Evolutionary conservation across 2,329 filamentous ascomycete genomes (phyloP).

Genomic region (Ambrosiella xylebori): DNA sequence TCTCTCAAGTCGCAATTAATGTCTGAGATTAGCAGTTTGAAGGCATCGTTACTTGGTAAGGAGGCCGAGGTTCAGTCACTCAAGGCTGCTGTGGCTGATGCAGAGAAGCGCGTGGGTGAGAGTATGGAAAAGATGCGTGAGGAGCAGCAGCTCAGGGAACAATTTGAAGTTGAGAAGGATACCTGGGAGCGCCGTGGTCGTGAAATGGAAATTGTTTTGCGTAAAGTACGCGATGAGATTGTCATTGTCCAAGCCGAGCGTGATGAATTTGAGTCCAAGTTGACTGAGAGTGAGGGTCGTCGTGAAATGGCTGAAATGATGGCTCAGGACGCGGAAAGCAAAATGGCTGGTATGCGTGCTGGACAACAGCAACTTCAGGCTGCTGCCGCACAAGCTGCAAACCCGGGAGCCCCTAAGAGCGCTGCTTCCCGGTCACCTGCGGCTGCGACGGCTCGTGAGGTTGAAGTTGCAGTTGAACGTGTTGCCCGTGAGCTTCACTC

Average conservation of each 20-base stretch:
- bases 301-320: conserved; percentile 58
- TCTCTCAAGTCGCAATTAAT: conserved; percentile 79
- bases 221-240: conserved; percentile 68
- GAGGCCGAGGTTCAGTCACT: conserved; percentile 81
- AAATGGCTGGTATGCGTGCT: conserved; percentile 56
- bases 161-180: conserved; percentile 56
- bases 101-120: conserved; percentile 80
- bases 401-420: conserved; percentile 10
- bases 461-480: conserved; percentile 73
- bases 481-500: conserved; percentile 86
- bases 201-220: conserved; percentile 70
- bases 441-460: conserved; percentile 35
- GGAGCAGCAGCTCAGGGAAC: conserved; percentile 51
- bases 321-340: conserved; percentile 59
- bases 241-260: conserved; percentile 61
- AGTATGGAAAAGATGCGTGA: conserved; percentile 71
- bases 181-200: conserved; percentile 71
- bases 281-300: conserved; percentile 61
- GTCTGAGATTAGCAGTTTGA: conserved; percentile 87
- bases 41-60: conserved; percentile 77
- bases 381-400: conserved; percentile 20
- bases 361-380: conserved; percentile 26
- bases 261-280: conserved; percentile 57
- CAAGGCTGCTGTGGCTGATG: conserved; percentile 74
- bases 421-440: conserved; percentile 24